phyloP scores from a whole-genome alignment of 176 grass and related monocot genomes.

The Alopecurus myosuroides region DNA sequence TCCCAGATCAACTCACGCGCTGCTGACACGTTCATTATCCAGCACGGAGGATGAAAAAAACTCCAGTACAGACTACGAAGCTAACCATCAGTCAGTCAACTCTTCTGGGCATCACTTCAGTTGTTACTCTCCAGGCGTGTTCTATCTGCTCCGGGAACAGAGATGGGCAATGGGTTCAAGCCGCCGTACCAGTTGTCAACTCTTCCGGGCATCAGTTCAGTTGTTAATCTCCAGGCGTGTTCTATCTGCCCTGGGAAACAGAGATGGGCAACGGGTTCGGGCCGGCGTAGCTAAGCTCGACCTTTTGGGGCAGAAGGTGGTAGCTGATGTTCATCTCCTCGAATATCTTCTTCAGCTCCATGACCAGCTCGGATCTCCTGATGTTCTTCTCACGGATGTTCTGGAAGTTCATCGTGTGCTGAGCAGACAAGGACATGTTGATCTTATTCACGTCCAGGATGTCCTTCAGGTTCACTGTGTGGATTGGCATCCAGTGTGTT shows the following conservation, averaged over 20 bases:
- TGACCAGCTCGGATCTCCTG: conserved; percentile 78
- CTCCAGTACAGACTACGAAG: not conserved
- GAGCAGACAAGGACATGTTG: conserved; percentile 63
- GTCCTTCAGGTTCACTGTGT: conserved; percentile 73
- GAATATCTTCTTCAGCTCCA: conserved; percentile 85
- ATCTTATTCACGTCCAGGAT: conserved; percentile 88
- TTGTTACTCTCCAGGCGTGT: not conserved
- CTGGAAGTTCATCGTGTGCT: conserved; percentile 96
- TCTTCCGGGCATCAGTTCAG: too few relatives aligned
- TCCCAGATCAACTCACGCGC: not conserved
- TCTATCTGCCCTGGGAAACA: conserved; percentile 33
- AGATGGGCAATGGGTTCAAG: conserved; percentile 39
- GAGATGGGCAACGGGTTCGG: conserved; percentile 37
- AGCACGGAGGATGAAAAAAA: not conserved
- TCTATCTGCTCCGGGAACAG: conserved; percentile 32
- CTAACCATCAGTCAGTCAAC: not conserved
- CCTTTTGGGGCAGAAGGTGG: conserved; percentile 67
- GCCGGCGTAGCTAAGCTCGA: conserved; percentile 59
- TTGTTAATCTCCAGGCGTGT: not conserved
- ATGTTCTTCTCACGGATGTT: conserved; percentile 76
- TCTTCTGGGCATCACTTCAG: not conserved
- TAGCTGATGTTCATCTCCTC: conserved; percentile 68
- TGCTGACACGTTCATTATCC: not conserved
- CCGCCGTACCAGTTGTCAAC: too few relatives aligned
- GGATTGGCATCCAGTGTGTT: conserved; percentile 69